phyloP scores from a whole-genome alignment of 1,284 basidiomycete genomes.

The Microbotryum silenes-acaulis region DNA sequence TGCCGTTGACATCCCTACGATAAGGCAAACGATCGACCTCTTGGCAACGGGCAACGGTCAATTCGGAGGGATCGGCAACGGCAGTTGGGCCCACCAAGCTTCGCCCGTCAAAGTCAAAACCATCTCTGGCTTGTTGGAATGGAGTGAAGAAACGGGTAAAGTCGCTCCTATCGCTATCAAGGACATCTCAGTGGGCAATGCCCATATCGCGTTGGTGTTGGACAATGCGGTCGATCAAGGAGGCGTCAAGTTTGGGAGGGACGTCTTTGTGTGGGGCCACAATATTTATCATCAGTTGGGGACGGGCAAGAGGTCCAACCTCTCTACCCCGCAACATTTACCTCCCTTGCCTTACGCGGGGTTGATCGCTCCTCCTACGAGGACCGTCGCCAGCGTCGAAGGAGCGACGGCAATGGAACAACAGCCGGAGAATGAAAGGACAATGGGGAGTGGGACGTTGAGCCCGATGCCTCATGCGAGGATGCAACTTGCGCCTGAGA shows the following conservation, averaged over 20 bases:
- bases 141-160: slow-evolving; percentile 55
- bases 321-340: slow-evolving; percentile 58
- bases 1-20: slow-evolving; percentile 38
- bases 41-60: slow-evolving; percentile 64
- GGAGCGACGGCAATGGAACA: slow-evolving; percentile 7
- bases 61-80: slow-evolving; percentile 78
- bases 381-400: slow-evolving; percentile 9
- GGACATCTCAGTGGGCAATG: slow-evolving; percentile 56
- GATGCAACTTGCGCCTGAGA: slow-evolving; percentile 37
- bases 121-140: slow-evolving; percentile 75
- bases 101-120: slow-evolving; percentile 67
- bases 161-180: slow-evolving; percentile 63
- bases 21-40: slow-evolving; percentile 13
- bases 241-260: slow-evolving; percentile 45
- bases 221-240: slow-evolving; percentile 51
- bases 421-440: slow-evolving; percentile 44
- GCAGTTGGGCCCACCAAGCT: slow-evolving; percentile 64
- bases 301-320: slow-evolving; percentile 68
- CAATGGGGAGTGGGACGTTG: slow-evolving; percentile 38
- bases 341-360: slow-evolving; percentile 47
- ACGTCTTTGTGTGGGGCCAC: slow-evolving; percentile 50
- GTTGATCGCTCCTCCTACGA: slow-evolving; percentile 36
- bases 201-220: slow-evolving; percentile 66
- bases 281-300: slow-evolving; percentile 52
- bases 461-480: slow-evolving; percentile 44